A percentile compares a stretch with the other conserved stretches of the same genome.
phyloP scores from a whole-genome alignment of 2,329 filamentous ascomycete species.

The Ascochyta viciae-villosae region DNA sequence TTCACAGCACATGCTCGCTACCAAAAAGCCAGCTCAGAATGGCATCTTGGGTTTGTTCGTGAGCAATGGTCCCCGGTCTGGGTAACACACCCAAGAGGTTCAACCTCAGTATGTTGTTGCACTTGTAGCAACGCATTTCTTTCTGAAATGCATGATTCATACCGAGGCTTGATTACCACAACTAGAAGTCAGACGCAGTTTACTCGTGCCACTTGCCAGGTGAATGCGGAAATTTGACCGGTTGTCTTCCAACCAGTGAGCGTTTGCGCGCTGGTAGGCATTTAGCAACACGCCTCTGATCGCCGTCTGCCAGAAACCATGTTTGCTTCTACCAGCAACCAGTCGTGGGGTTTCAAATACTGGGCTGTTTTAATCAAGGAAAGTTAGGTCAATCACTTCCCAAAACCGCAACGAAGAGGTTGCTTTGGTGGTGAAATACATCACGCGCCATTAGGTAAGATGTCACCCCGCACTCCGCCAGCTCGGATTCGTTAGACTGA shows the following conservation, averaged over 20 bases:
- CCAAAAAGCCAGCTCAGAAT: neutral
- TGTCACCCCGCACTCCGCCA: conserved; percentile 17
- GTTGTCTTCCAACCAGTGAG: neutral
- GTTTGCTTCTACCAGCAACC: neutral
- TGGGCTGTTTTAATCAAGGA: neutral
- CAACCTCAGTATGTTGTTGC: neutral
- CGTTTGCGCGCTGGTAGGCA: neutral
- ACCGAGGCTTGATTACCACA: neutral
- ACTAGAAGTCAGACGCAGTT: neutral
- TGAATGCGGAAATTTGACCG: conserved; percentile 5
- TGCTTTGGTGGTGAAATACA: conserved; percentile 5
- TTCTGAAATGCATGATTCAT: neutral
- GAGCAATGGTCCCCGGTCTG: neutral
- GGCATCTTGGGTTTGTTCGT: no score
- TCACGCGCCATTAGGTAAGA: conserved; percentile 12
- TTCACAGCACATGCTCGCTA: neutral
- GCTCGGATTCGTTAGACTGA: conserved; percentile 1
- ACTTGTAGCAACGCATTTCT: neutral
- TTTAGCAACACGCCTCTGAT: neutral
- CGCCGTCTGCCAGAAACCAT: conserved; percentile 4
- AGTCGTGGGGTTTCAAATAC: neutral
- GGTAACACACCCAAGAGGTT: neutral
- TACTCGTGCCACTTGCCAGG: neutral
- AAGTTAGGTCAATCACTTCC: conserved; percentile 1
- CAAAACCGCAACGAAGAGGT: neutral